phyloP scores from a whole-genome alignment of 768 basidiomycete genomes.

The Boletus speciosus region DNA sequence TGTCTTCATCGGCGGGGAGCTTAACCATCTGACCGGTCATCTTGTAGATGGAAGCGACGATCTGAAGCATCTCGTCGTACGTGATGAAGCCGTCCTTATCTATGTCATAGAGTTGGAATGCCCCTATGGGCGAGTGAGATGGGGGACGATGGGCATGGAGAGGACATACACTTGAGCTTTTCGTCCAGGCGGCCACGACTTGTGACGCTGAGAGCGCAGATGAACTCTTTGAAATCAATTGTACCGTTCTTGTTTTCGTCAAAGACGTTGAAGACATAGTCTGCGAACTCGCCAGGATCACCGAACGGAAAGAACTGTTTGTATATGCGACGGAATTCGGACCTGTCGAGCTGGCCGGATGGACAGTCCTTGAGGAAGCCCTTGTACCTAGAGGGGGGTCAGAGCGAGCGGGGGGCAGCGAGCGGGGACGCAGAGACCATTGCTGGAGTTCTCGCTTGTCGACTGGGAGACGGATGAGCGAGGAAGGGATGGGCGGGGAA shows the following conservation, averaged over 20 bases:
- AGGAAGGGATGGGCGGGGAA: slow-evolving; percentile 7
- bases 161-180: slow-evolving; percentile 89
- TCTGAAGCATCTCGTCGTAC: slow-evolving; percentile 98
- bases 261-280: slow-evolving; percentile 98
- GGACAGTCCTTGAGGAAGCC: slow-evolving; percentile 99
- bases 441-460: slow-evolving; percentile 97
- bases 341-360: slow-evolving; percentile 92
- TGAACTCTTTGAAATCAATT: slow-evolving; percentile 99
- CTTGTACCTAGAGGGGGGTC: slow-evolving; percentile 73
- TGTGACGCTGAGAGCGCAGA: slow-evolving; percentile 94
- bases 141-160: slow-evolving; percentile 11
- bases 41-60: slow-evolving; percentile 98
- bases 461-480: slow-evolving; percentile 47
- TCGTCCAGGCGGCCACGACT: slow-evolving; percentile 92
- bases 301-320: slow-evolving; percentile 99
- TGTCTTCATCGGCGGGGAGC: slow-evolving; percentile 96
- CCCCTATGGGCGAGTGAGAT: slow-evolving; percentile 60
- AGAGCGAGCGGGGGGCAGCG: slow-evolving; percentile 4
- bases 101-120: slow-evolving; percentile 98
- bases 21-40: slow-evolving; percentile 99
- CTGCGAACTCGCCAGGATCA: slow-evolving; percentile 93
- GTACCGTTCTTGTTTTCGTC: slow-evolving; percentile 93
- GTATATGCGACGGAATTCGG: slow-evolving; percentile 96
- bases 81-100: slow-evolving; percentile 98
- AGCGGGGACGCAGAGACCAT: slow-evolving; percentile 51